phyloP scores from a whole-genome alignment of 768 basidiomycete genomes.

The Peribolospora baueri region DNA sequence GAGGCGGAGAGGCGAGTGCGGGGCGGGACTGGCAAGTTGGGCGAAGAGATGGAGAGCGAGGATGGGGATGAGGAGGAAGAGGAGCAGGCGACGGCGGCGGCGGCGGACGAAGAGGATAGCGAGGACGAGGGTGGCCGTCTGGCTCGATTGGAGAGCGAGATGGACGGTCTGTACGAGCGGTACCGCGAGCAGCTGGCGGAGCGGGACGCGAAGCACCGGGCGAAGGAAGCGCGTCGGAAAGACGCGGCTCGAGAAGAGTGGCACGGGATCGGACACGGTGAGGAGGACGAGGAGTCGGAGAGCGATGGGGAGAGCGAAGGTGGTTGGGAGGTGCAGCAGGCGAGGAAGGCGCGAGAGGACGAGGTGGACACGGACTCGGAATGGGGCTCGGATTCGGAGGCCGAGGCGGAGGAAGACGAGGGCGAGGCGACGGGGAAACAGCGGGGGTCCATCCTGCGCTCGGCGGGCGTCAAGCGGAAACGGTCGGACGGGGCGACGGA shows the following conservation, averaged over 20 bases:
- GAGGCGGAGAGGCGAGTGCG: conserved; percentile 29
- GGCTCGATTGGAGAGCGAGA: conserved; percentile 46
- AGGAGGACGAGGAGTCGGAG: conserved; percentile 21
- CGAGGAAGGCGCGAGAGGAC: conserved; percentile 3
- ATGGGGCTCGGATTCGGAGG: conserved; percentile 32
- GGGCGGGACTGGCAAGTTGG: conserved; percentile 16
- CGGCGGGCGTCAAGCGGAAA: conserved; percentile 22
- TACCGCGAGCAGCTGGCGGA: conserved; percentile 60
- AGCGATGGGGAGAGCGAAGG: conserved; percentile 23
- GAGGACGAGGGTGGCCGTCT: conserved; percentile 39
- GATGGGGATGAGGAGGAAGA: conserved; percentile 18
- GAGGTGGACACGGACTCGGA: conserved; percentile 16
- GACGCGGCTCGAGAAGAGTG: conserved; percentile 41
- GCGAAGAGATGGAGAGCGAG: conserved; percentile 25
- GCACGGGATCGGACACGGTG: conserved; percentile 36
- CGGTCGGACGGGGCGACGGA: conserved; percentile 15
- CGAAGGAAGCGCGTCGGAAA: conserved; percentile 46
- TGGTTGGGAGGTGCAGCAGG: conserved; percentile 42
- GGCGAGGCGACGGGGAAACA: conserved; percentile 1
- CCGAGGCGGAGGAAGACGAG: conserved; percentile 18
- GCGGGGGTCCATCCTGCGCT: background rate
- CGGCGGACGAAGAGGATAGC: conserved; percentile 30
- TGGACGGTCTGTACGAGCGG: conserved; percentile 68
- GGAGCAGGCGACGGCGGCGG: conserved; percentile 24
- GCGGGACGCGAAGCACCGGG: conserved; percentile 66